Evolutionary conservation across 2,329 filamentous ascomycete genomes (phyloP), one percentile per base, ranked within the genome.

Genomic region (Penicillium sp.): DNA sequence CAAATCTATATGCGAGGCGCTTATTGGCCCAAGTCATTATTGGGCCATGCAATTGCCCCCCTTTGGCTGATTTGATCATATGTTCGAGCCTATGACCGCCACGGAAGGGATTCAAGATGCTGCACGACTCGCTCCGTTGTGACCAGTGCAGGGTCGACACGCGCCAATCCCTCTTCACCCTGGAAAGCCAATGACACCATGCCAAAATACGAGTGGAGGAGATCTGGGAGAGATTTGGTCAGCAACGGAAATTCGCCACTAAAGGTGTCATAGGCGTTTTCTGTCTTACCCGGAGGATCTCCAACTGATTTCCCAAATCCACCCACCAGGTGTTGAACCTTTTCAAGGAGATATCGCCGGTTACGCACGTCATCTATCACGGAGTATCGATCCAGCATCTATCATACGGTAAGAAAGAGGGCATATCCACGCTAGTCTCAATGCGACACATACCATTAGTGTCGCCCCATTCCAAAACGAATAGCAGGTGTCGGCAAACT

Each of bases 401-500:
- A 60, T 3, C 63, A 62, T 43, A 53, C 50, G 29, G 33, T 60
- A 29, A 67, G 45, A 61, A 26, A 52, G 68, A 3, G 33, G 6
- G 24, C 0, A 3, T 24, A 14, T 7, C 24, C 31, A 26, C 5
- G 22, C 8, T 33, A 16, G 22, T 24, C 24, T 27, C 43, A 24
- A 46, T 24, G 37, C 14, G 16, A 16, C 42, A 49, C 72, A 66
- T 74, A 82, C 80, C 57, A 74, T 71, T 50, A 84, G 72, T 50
- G 91, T 86, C 2, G 86, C 91, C 4, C 83, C 82, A 0, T 90
- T 91, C 95, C 95, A 99, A 81, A 93, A 99, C 22, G 87, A 89
- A 74, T 99, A 99, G 76, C 95, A 99, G 0, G 95, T 98, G 75
- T 99, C 95, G 10, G 90, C 90, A 48, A 88, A 83, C 74, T 99